These are phyloP conservation scores for Coffea humblotiana DNA, from an alignment of 305 asterid genomes.

Conservation along the genomic window DNA sequence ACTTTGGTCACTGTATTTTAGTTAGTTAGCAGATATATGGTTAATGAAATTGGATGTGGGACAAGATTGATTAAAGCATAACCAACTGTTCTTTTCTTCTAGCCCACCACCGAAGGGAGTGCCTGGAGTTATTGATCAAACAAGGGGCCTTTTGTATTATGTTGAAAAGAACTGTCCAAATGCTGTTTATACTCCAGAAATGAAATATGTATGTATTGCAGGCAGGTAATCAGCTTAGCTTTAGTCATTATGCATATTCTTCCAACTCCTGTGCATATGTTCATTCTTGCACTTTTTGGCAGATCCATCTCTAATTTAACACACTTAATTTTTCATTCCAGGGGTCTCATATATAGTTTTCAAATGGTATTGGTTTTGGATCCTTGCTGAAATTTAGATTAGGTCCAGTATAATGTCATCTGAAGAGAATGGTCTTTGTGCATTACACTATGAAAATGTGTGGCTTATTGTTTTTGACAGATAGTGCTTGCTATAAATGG, in stretches of 20 bases:
- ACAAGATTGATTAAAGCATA: neutral
- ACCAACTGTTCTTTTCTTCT: slow-evolving; percentile 20
- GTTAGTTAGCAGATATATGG: neutral
- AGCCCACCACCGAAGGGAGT: slow-evolving; percentile 87
- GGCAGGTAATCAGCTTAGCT: slow-evolving; percentile 62
- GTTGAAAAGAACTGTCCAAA: slow-evolving; percentile 76
- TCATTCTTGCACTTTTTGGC: neutral
- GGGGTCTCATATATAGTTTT: neutral
- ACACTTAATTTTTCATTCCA: neutral
- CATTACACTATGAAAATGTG: neutral
- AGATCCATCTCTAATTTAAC: neutral
- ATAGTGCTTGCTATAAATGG: no score
- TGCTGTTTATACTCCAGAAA: slow-evolving; percentile 78
- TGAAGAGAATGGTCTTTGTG: neutral
- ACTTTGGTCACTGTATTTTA: neutral
- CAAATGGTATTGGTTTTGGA: neutral
- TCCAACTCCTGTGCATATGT: neutral
- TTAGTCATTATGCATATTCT: neutral
- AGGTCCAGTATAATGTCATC: neutral
- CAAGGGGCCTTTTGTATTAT: slow-evolving; percentile 88
- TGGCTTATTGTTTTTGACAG: neutral
- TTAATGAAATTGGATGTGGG: neutral
- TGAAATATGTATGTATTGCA: slow-evolving; percentile 87
- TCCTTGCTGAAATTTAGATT: neutral
- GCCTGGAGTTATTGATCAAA: slow-evolving; percentile 93